A percentile compares a stretch with the other conserved stretches of the same genome.
phyloP scores from a whole-genome alignment of 139 green algal species.

The Monoraphidium neglectum region DNA sequence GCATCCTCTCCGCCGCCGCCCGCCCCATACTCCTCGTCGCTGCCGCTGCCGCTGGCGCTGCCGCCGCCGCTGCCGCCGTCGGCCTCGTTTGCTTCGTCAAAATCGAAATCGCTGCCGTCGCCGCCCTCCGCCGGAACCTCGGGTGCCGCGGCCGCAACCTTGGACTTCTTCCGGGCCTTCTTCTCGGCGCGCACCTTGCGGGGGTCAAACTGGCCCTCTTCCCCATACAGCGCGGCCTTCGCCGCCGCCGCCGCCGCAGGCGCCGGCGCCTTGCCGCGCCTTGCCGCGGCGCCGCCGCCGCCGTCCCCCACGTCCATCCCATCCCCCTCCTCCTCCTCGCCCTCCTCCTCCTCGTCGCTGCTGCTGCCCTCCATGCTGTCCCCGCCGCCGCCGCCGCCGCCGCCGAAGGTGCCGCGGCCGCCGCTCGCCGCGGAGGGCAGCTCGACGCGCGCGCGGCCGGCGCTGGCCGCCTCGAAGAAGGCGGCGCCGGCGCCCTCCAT shows the following conservation, averaged over 20 bases:
- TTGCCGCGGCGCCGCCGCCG: conserved; percentile 10
- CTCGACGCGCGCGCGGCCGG: conserved; percentile 38
- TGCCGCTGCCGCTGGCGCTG: neutral
- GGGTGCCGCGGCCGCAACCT: conserved; percentile 13
- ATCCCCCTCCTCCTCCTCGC: conserved; percentile 29
- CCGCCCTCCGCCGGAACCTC: conserved; percentile 31
- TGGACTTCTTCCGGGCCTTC: conserved; percentile 58
- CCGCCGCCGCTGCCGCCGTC: conserved; percentile 21
- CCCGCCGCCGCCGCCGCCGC: conserved; percentile 19
- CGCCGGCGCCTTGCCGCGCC: conserved; percentile 20
- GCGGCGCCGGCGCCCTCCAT: conserved; percentile 41
- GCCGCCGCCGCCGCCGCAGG: conserved; percentile 13
- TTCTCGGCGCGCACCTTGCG: conserved; percentile 50
- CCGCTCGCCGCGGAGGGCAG: conserved; percentile 43
- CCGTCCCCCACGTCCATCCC: conserved; percentile 28
- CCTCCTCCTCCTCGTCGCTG: conserved; percentile 13
- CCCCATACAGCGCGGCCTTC: conserved; percentile 61
- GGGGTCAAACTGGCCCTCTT: conserved; percentile 86
- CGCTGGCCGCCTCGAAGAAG: conserved; percentile 63
- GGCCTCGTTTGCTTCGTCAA: conserved; percentile 44
- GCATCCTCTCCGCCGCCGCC: conserved; percentile 9
- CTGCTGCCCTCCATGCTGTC: conserved; percentile 4
- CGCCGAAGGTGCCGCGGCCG: conserved; percentile 14
- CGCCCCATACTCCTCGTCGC: conserved; percentile 24
- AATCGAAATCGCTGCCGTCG: conserved; percentile 47